Percentiles rank a stretch among this genome's conserved stretches.
Conservation (phyloP, 2,329 filamentous ascomycete genomes). For the Xylaria digitata region DNA sequence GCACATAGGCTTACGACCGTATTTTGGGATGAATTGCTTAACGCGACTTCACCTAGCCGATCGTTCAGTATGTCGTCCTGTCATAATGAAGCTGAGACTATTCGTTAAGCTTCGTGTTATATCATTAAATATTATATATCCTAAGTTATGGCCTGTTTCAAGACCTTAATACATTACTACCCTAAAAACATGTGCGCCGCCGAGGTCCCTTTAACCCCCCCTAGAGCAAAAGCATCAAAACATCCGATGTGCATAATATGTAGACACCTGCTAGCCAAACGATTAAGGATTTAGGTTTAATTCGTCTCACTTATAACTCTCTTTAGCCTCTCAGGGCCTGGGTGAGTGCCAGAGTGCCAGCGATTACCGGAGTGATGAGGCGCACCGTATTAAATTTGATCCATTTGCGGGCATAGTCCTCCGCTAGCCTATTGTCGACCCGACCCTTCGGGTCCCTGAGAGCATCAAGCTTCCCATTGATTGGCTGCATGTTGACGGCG, state of each 20-base stretch:
- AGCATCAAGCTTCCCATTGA: conserved; percentile 60
- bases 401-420: conserved; percentile 52
- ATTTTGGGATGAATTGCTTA: background rate
- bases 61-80: background rate
- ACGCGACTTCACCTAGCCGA: background rate
- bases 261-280: background rate
- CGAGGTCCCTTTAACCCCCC: no score
- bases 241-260: background rate
- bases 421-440: conserved; percentile 47
- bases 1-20: no score
- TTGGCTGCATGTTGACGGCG: conserved; percentile 62
- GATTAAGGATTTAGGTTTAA: no score
- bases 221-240: background rate
- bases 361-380: conserved; percentile 51
- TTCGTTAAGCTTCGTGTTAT: background rate
- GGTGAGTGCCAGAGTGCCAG: conserved; percentile 51
- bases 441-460: conserved; percentile 46
- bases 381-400: conserved; percentile 52
- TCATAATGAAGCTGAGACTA: background rate
- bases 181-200: background rate
- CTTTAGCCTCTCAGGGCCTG: conserved; percentile 45
- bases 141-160: no score
- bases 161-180: background rate
- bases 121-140: background rate
- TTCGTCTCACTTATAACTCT: background rate